Conservation (phyloP, 345 rosid genomes). For the Capsella bursapastoris region DNA sequence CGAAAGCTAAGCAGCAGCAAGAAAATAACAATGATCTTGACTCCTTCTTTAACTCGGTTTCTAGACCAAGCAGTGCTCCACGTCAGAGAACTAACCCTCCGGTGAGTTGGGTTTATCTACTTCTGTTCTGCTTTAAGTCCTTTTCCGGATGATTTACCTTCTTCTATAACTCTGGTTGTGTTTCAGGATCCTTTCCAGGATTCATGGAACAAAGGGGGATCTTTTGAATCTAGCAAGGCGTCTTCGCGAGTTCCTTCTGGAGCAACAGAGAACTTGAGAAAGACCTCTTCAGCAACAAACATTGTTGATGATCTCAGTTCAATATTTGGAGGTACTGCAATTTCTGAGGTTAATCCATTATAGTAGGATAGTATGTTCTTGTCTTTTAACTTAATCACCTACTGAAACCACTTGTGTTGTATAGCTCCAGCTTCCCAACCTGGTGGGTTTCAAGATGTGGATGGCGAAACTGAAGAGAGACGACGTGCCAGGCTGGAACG, state of each 20-base stretch:
- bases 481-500: constrained; percentile 92
- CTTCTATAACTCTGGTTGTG: constrained; percentile 32
- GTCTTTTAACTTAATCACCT: constrained; percentile 17
- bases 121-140: constrained; percentile 19
- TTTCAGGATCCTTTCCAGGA: constrained; percentile 81
- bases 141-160: constrained; percentile 13
- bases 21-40: constrained; percentile 81
- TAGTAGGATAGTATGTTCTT: constrained; percentile 9
- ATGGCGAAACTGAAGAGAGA: constrained; percentile 95
- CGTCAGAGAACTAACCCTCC: constrained; percentile 71
- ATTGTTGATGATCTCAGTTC: constrained; percentile 80
- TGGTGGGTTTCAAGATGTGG: constrained; percentile 85
- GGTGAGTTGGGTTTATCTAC: constrained; percentile 53
- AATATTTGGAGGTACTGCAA: constrained; percentile 78
- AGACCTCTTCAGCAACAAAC: constrained; percentile 77
- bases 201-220: constrained; percentile 69
- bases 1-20: constrained; percentile 69
- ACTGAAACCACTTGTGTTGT: constrained; percentile 40
- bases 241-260: constrained; percentile 67
- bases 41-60: constrained; percentile 72
- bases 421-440: constrained; percentile 60
- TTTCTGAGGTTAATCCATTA: constrained; percentile 14
- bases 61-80: constrained; percentile 88
- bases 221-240: constrained; percentile 62
- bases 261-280: constrained; percentile 66